Evolutionary conservation across 2,329 filamentous ascomycete species (phyloP), one percentile per base, ranked within the genome.

Genomic region (Pseudodiploospora longispora): DNA sequence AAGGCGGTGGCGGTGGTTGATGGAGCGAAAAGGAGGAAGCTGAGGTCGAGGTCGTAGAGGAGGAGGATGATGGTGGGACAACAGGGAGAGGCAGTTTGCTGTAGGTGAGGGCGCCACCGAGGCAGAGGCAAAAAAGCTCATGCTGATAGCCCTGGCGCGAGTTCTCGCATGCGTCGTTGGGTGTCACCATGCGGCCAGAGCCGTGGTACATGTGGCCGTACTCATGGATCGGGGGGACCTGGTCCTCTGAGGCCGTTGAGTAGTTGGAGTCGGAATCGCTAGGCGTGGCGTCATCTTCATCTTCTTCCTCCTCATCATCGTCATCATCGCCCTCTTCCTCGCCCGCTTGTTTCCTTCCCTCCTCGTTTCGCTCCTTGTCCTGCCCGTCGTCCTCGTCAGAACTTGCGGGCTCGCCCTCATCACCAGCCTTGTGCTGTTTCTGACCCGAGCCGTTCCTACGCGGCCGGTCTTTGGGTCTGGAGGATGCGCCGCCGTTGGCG

Each of bases 191-290:
- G 6, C 55, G 53, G 6, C 61, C 63, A 2, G 62, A 64, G 27
- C 59, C 62, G 39, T 66, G 61, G 46, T 65, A 66, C n/a, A 53
- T 57, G 42, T 64, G 63, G 6, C 57, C 61, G 46, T 62, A 63
- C 36, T 57, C 59, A 46, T 48, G 55, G 27, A 66, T 63, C 31
- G 58, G 55, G 32, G 61, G 59, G 7, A 62, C 49, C 3, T 55
- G 52, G 38, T 63, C 61, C 37, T 59, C 56, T 2, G 63, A 63
- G 35, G 62, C 61, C 36, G 63, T 60, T 4, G 59, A 62, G 49
- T 60, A 65, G 41, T 63, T 56, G 29, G 61, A 64, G 12, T 45
- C 54, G 2, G 55, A 54, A 33, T 60, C 61, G 43, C 54, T 57
- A 29, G 52, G 51, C 6, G 43, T 39, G 8, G 43, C 46, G n/a